Evolutionary conservation across 1,139 yeast genomes (phyloP).

Genomic region (Saccharomyces hybrid): DNA sequence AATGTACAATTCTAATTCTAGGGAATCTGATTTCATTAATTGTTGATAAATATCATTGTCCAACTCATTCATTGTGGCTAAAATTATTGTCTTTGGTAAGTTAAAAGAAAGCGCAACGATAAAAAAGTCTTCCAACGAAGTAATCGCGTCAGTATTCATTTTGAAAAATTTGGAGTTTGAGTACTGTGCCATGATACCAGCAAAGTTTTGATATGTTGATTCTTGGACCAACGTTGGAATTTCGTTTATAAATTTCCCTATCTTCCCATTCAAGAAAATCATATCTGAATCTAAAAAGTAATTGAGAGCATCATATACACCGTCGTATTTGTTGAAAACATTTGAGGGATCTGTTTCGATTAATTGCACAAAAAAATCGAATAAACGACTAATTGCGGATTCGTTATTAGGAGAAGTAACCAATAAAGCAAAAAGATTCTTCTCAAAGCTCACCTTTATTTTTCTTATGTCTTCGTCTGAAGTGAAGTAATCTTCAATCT

Average conservation of each 20-base stretch:
- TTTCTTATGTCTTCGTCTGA: conserved; percentile 1
- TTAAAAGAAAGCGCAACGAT: conserved; percentile 18
- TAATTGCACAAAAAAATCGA: conserved; percentile 4
- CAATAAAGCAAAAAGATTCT: conserved; percentile 11
- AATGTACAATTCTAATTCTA: conserved; percentile 28
- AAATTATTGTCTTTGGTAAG: conserved; percentile 13
- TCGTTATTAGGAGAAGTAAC: conserved; percentile 9
- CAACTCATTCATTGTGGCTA: conserved; percentile 19
- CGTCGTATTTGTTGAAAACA: conserved; percentile 14
- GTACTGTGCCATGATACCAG: conserved; percentile 26
- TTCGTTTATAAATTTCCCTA: conserved; percentile 28
- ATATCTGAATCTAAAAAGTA: conserved; percentile 23
- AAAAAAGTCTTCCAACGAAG: conserved; percentile 28
- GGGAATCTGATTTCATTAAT: conserved; percentile 18
- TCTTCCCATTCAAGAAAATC: conserved; percentile 13
- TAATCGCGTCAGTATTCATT: conserved; percentile 18
- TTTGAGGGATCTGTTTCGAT: conserved; percentile 23
- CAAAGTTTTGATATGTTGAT: conserved; percentile 23
- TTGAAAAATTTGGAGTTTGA: conserved; percentile 24
- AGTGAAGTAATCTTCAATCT: conserved; percentile 8
- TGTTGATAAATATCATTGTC: conserved; percentile 12
- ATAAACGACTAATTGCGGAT: conserved; percentile 6
- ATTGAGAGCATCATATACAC: conserved; percentile 25
- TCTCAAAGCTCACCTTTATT: background rate
- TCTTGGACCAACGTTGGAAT: conserved; percentile 31